Conservation (phyloP, 1,284 basidiomycete species). For the Ustilago shanxiensis region DNA sequence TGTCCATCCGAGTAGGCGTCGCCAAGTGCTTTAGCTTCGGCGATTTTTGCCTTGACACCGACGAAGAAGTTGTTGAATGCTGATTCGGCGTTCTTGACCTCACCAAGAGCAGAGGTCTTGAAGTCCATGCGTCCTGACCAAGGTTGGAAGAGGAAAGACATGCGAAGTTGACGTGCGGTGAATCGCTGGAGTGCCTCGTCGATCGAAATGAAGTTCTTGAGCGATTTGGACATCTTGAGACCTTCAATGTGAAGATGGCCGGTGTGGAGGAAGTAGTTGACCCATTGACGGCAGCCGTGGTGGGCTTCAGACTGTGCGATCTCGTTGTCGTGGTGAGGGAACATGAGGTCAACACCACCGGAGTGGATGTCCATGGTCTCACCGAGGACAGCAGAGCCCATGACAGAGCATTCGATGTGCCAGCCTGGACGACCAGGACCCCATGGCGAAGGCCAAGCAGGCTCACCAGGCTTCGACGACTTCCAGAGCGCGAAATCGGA, state of each 20-base stretch:
- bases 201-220: constrained; percentile 99
- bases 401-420: constrained; percentile 99
- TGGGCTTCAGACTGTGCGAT: constrained; percentile 93
- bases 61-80: constrained; percentile 96
- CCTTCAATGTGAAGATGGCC: constrained; percentile 99
- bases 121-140: constrained; percentile 97
- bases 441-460: constrained; percentile 96
- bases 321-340: constrained; percentile 99
- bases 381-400: constrained; percentile 94
- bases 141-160: constrained; percentile 89
- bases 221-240: constrained; percentile 98
- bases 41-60: constrained; percentile 82
- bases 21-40: constrained; percentile 65
- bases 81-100: constrained; percentile 87
- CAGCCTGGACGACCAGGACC: constrained; percentile 96
- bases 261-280: constrained; percentile 99
- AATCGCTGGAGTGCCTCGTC: constrained; percentile 92
- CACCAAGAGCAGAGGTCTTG: constrained; percentile 85
- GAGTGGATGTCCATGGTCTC: constrained; percentile 97
- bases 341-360: constrained; percentile 94
- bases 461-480: constrained; percentile 96
- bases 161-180: constrained; percentile 88
- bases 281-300: constrained; percentile 92
- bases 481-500: constrained; percentile 99
- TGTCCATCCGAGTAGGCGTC: constrained; percentile 72